These are phyloP conservation scores for Cucurbita ficifolia DNA, from an alignment of 306 rosid genomes.

Conservation along the genomic window DNA sequence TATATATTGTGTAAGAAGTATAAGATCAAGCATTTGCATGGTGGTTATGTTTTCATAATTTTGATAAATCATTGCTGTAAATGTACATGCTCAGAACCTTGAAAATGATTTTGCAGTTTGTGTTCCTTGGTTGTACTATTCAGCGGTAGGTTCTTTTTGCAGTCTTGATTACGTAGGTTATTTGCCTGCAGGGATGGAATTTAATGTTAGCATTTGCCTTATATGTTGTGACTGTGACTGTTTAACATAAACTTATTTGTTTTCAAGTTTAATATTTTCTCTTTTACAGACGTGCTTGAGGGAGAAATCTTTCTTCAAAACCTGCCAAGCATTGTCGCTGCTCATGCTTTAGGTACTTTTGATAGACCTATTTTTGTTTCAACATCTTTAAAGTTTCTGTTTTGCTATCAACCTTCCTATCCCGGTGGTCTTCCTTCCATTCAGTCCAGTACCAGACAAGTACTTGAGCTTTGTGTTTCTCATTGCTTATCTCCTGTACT, in stretches of 20 bases:
- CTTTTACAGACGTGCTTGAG: conserved; percentile 63
- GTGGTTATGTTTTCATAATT: neutral
- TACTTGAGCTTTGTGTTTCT: neutral
- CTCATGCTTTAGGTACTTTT: conserved; percentile 76
- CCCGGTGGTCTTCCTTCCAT: neutral
- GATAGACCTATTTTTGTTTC: neutral
- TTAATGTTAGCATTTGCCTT: neutral
- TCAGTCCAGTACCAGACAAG: neutral
- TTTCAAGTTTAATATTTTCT: neutral
- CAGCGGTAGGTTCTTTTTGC: neutral
- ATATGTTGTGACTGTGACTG: neutral
- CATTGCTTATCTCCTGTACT: neutral
- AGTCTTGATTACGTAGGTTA: neutral
- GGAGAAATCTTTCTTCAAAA: conserved; percentile 97
- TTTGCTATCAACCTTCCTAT: neutral
- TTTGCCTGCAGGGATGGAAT: neutral
- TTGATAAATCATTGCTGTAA: neutral
- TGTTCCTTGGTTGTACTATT: neutral
- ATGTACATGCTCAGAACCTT: neutral
- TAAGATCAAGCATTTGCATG: neutral
- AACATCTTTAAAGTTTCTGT: neutral
- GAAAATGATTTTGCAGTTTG: neutral
- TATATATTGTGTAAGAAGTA: neutral
- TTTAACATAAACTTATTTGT: neutral
- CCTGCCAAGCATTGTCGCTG: conserved; percentile 77